Evolutionary conservation across 192 early-diverging fungal genomes (phyloP), one percentile per base, ranked within the genome.

Genomic region (Coemansia javaensis): DNA sequence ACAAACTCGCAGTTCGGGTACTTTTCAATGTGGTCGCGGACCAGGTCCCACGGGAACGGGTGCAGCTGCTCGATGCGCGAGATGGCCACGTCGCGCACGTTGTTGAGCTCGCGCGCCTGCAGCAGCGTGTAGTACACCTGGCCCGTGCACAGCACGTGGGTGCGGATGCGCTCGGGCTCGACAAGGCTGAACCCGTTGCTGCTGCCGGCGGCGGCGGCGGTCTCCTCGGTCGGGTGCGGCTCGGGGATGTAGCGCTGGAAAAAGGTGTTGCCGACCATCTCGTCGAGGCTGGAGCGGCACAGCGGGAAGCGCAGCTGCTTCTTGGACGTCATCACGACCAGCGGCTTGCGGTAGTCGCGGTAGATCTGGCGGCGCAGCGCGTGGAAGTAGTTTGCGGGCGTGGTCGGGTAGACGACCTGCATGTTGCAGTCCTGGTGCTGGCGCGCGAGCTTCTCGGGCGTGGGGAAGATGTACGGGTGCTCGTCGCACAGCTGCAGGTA

Each of bases 391-490:
- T 98, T 94, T 52, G 87, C 82, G n/a, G 95, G 95, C 13, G 94
- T 94, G n/a, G 92, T 87, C 39, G 88, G 86, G 80, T 95, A 93
- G 11, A 93, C 85, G 12, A 98, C 88, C 79, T 94, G 91, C 85
- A 96, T 92, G 81, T 93, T 98, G 78, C 90, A 92, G 72, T 97
- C 93, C 75, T 97, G 95, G 63, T 94, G 92, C 77, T 96, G 93
- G 33, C 95, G 83, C 18, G 90, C 75, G 36, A 88, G 59, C 66
- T 88, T 87, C 64, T 90, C 88, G 12, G 79, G 72, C 10, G 82
- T 62, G 3, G 89, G 89, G 77, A 77, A 90, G 30, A 77, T 63
- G 72, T 88, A 87, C 14, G 93, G 95, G 63, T 98, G 85, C 63
- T 98, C 91, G 72, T 97, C 90, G 64, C 87, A 88, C 72, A 97